Evolutionary conservation across 2,329 filamentous ascomycete species (phyloP).

Genomic region (Rasamsonia emersonii): DNA sequence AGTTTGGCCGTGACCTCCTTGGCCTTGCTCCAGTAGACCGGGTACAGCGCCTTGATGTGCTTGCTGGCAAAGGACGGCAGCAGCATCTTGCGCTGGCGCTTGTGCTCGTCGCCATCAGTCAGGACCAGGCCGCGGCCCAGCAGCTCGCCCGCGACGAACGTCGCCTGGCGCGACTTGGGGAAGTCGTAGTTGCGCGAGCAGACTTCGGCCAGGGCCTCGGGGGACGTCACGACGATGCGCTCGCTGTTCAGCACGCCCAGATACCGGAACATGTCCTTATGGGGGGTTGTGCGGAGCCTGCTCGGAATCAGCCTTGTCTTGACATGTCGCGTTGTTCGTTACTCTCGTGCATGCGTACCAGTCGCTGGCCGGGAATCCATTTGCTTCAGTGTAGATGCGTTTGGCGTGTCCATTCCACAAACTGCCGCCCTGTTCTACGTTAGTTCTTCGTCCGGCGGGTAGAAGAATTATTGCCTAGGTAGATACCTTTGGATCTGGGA

Average conservation of each 20-base stretch:
- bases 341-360: too few species aligned
- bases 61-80: conserved; percentile 68
- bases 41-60: conserved; percentile 68
- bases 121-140: conserved; percentile 45
- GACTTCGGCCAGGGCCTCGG: conserved; percentile 1
- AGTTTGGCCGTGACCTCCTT: conserved; percentile 1
- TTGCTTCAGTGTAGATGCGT: too few species aligned
- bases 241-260: conserved; percentile 1
- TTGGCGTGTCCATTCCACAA: too few species aligned
- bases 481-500: too few species aligned
- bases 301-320: too few species aligned
- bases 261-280: conserved; percentile 2
- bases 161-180: conserved; percentile 1
- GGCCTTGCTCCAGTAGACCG: conserved; percentile 64
- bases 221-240: conserved; percentile 2
- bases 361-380: too few species aligned
- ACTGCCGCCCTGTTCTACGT: too few species aligned
- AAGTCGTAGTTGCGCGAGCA: conserved; percentile 2
- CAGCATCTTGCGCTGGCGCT: conserved; percentile 57
- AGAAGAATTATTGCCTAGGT: too few species aligned
- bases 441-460: too few species aligned
- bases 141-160: conserved; percentile 1
- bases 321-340: too few species aligned
- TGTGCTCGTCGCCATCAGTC: conserved; percentile 76
- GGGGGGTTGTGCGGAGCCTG: conserved; percentile 1